Evolutionary conservation across 495 filamentous ascomycete genomes (phyloP), one percentile per base, ranked within the genome.

Genomic region (Geopyxis carbonaria): DNA sequence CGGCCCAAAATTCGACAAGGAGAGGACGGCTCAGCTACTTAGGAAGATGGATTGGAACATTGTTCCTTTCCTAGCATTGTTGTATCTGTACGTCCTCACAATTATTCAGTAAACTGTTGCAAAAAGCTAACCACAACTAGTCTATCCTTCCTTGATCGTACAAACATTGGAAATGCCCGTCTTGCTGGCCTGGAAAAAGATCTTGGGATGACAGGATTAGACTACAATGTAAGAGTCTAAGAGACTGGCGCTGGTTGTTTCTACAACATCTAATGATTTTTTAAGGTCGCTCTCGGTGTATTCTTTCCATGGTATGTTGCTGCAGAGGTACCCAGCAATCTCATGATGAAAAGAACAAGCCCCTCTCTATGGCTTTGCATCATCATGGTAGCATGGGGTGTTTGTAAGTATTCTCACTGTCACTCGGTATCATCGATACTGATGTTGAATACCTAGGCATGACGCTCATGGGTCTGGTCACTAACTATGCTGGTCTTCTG

Each of bases 161-260:
- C 73, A 3, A 81, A 82, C 50, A 72, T 83, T 38, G 80, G 77
- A 22, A 84, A 83, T 59, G 79, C 78, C 1, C 75, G 76, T 44
- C 63, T 83, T 23, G 73, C 66, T 33, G 66, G 67, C 16, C 60
- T 81, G 2, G 59, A 72, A 43, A 48, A 60, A 34, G 66, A 73
- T 38, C 62, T 80, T 7, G 32, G 61, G n/a, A 70, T 82, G 60
- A 64, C 52, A 8, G 66, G 66, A 2, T 50, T 67, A 13, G 61
- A 74, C 41, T 80, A 74, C 41, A 79, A 78, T 51, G 61, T n/a
- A n/a, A 53, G 34, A 14, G 31, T 8, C 9, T n/a, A 22, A 14
- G 4, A 7, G 5, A 5, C 21, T n/a, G 11, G 18, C 22, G n/a
- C n/a, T 13, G 23, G 19, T 5, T 3, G 9, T 8, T 16, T 15